These are phyloP conservation scores for Tilletia horrida DNA, from an alignment of 1,284 basidiomycete species.

Conservation along the genomic window DNA sequence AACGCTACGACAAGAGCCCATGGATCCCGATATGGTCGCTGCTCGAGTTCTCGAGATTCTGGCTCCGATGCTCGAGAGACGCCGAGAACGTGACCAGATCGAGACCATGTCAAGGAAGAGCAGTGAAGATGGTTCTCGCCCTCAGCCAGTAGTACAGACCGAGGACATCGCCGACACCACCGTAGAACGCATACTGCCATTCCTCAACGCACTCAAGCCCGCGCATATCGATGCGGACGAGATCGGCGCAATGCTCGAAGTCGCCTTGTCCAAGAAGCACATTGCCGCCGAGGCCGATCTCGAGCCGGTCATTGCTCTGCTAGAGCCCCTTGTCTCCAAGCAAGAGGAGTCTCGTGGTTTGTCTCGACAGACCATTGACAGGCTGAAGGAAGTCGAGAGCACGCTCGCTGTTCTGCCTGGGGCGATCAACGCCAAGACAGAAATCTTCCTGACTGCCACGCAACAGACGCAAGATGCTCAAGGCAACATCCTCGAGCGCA, in stretches of 20 bases:
- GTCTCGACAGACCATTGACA: constrained; percentile 33
- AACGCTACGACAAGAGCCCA: constrained; percentile 19
- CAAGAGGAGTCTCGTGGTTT: constrained; percentile 34
- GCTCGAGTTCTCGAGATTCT: constrained; percentile 29
- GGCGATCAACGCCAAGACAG: constrained; percentile 45
- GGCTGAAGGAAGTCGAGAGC: constrained; percentile 38
- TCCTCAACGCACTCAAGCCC: constrained; percentile 31
- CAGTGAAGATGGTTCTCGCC: constrained; percentile 20
- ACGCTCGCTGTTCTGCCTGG: constrained; percentile 35
- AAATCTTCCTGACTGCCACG: constrained; percentile 36
- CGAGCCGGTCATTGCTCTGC: constrained; percentile 39
- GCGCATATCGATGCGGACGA: constrained; percentile 38
- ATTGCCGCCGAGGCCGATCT: constrained; percentile 33
- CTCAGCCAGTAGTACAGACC: not conserved
- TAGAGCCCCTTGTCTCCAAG: constrained; percentile 41
- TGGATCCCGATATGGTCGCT: constrained; percentile 26
- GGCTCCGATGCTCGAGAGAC: constrained; percentile 23
- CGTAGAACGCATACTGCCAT: constrained; percentile 27
- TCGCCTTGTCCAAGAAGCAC: constrained; percentile 34
- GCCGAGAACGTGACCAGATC: not conserved
- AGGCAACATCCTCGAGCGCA: constrained; percentile 19
- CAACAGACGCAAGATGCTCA: constrained; percentile 21
- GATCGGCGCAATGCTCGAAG: constrained; percentile 30
- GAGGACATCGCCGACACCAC: constrained; percentile 30
- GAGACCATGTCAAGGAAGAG: constrained; percentile 23